Base-by-base conservation (phyloP, 345 rosid genomes). In the Euphorbia lathyris region DNA sequence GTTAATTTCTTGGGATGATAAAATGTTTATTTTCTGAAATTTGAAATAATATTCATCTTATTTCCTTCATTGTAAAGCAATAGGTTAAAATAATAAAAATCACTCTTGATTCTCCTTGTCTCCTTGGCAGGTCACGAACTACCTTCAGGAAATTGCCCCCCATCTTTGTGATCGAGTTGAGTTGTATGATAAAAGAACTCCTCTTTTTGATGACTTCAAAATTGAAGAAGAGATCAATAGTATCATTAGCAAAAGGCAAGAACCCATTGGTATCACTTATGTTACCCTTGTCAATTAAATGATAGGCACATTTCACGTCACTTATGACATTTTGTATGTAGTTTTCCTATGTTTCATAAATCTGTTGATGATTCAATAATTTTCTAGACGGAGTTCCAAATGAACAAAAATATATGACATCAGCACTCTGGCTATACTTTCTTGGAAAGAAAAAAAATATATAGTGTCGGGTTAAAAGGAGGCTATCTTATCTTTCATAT, bases 141-240 rank as follows among this genome's bases (percentile, higher is more conserved):
- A 94, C 79, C 90, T 94, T 79, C 99, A 94, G 80, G 99, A 94
- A 58, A 87, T 94, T 74, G 99, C 99, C 74, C 92, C 96, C 74
- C 86, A 86, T 88, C 97, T 94, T 77, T 91, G 97, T 80, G 84
- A 84, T 73, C 87, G 92, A 53, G 97, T 91, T 64, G 96, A 90
- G 86, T 67, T 94, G 71, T 82, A 87, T 77, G 82, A 88, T 53
- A 88, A 85, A 84, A 81, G 86, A 72, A 82, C 76, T 73, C 95
- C 96, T 57, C 90, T 94, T 72, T 91, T 94, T 81, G 96, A 90
- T 82, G 89, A 86, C 81, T 94, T 85, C 80, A 79, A 83, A 63
- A 81, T 94, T 68, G 97, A 94, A 74, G 97, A 86, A 65, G 99
- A 91, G 85, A 88, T 94, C 52, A 81, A 86, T 75, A 88, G 79